Base-by-base conservation (phyloP, 2,329 filamentous ascomycete genomes). In the Arthrobotrys sphaeroides region DNA sequence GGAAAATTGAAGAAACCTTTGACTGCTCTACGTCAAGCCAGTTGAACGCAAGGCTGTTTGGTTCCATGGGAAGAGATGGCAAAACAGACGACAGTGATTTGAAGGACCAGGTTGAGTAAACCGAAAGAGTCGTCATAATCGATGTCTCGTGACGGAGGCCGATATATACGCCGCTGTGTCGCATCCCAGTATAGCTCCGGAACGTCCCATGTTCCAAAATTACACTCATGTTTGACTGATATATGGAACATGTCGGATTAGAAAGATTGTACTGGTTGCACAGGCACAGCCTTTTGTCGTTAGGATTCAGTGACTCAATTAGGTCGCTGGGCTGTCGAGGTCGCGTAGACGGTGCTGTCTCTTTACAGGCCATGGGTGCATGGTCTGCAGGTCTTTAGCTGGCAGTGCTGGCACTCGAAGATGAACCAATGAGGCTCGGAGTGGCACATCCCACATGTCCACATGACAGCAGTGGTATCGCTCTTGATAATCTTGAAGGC, bases 351-450 rank as follows among this genome's bases (percentile, higher is more conserved):
- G 22, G 20, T 59, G 36, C 60, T 51, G 47, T 59, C 49, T 61
- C 38, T 51, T 79, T 80, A 85, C 78, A 82, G 83, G 72, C 81
- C 84, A 75, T 87, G 84, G 51, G 85, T 85, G 81, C 89, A 90
- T 24, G 84, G 82, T 61, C 88, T 84, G 81, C 89, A 91, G 28
- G 87, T 85, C 82, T 90, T 88, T 59, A 90, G 83, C 81, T 89
- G 88, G 86, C 89, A 91, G 81, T 89, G 90, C 76, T 85, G 84
- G 83, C 89, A 91, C 81, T 91, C 88, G 78, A 87, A 90, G 79
- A 91, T 90, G 82, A 86, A 87, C 87, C 88, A 90, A 82, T 89
- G 87, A 60, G 88, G 88, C 0, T 88, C 89, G 1, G 86, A 87
- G 75, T 88, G 86, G 81, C 89, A 91, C 79, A 89, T 83, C 73